These are phyloP conservation scores for Vitis amurensis DNA, from an alignment of 164 flowering plant genomes.

Conservation along the genomic window DNA sequence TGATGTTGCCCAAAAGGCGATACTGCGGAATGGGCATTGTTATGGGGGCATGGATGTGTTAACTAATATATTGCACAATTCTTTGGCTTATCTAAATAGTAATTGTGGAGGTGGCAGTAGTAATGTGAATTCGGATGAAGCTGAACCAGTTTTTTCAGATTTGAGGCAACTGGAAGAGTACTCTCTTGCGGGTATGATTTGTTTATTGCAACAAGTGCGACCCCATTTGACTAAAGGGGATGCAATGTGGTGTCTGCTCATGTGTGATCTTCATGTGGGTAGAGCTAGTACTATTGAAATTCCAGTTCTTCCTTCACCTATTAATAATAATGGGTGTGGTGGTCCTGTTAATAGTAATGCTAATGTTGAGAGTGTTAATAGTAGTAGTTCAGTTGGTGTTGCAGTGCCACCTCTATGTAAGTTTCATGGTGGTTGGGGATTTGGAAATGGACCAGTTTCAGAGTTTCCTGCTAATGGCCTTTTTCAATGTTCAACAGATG, in stretches of 20 bases:
- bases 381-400: slow-evolving; percentile 36
- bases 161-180: slow-evolving; percentile 87
- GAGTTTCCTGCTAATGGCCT: slow-evolving; percentile 44
- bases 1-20: slow-evolving; percentile 60
- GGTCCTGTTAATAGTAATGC: slow-evolving; percentile 15
- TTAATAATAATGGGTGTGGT: slow-evolving; percentile 15
- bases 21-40: slow-evolving; percentile 82
- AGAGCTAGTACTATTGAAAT: slow-evolving; percentile 80
- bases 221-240: slow-evolving; percentile 86
- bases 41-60: slow-evolving; percentile 87
- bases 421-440: slow-evolving; percentile 89
- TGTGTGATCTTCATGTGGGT: slow-evolving; percentile 93
- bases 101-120: slow-evolving; percentile 15
- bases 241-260: slow-evolving; percentile 97
- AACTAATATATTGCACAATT: slow-evolving; percentile 70
- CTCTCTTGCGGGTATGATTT: slow-evolving; percentile 76
- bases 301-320: slow-evolving; percentile 40
- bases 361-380: slow-evolving; percentile 31
- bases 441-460: slow-evolving; percentile 56
- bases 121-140: slow-evolving; percentile 43
- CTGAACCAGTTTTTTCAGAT: slow-evolving; percentile 52
- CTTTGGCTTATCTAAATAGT: slow-evolving; percentile 63
- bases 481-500: slow-evolving; percentile 36
- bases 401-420: slow-evolving; percentile 55
- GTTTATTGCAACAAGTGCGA: slow-evolving; percentile 72